These are phyloP conservation scores for Russula lepida DNA, from an alignment of 768 basidiomycete genomes.

Conservation along the genomic window DNA sequence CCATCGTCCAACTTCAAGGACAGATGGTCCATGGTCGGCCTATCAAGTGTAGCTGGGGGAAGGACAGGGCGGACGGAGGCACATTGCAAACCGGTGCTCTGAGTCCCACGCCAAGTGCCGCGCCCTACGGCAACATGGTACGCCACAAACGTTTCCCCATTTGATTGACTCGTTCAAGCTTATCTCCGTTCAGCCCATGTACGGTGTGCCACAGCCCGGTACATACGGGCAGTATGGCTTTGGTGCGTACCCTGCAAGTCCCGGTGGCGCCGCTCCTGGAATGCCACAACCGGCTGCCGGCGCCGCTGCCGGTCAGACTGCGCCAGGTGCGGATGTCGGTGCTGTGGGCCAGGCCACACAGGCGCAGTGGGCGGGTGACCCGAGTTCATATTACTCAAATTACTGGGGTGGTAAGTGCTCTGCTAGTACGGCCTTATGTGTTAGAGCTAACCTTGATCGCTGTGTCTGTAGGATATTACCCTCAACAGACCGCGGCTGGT, in stretches of 20 bases:
- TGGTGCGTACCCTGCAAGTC: constrained; percentile 64
- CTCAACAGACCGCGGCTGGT: constrained; percentile 53
- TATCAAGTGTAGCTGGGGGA: constrained; percentile 99
- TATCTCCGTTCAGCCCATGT: constrained; percentile 56
- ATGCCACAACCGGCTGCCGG: constrained; percentile 40
- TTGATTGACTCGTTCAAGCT: neutral
- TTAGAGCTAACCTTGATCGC: neutral
- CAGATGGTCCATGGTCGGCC: constrained; percentile 96
- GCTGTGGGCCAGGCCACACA: constrained; percentile 50
- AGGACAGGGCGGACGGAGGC: constrained; percentile 77
- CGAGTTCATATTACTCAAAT: constrained; percentile 68
- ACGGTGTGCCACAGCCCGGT: constrained; percentile 79
- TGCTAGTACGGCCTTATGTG: neutral
- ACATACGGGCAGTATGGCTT: constrained; percentile 76
- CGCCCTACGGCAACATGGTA: constrained; percentile 79
- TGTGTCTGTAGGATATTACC: constrained; percentile 59
- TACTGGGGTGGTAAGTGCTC: constrained; percentile 73
- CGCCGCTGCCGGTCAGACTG: constrained; percentile 39
- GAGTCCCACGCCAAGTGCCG: constrained; percentile 49
- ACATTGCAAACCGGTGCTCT: constrained; percentile 43
- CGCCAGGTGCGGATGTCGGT: constrained; percentile 47
- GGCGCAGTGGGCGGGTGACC: constrained; percentile 72
- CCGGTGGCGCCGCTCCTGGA: constrained; percentile 43
- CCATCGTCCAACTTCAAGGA: constrained; percentile 93
- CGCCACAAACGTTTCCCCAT: constrained; percentile 23